Base-by-base conservation (phyloP, 2,329 filamentous ascomycete species). In the Biscogniauxia sp. region DNA sequence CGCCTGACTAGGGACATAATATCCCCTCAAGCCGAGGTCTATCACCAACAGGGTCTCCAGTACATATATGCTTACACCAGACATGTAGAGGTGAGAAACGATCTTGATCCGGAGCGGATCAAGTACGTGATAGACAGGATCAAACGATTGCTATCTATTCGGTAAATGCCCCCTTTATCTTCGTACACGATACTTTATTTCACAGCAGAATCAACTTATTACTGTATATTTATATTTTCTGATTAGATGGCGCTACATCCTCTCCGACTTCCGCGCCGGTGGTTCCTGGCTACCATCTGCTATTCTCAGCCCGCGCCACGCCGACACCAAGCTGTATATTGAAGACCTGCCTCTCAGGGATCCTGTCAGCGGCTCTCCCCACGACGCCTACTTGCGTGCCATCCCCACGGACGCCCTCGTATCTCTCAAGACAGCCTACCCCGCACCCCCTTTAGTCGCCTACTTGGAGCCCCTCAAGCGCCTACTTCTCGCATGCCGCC, bases 311-410 rank as follows among this genome's bases (percentile, higher is more conserved):
- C 59, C 65, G 19, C 67, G 69, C 4, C 72, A 76, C 32, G 66
- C 72, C 25, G 63, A 60, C 6, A 75, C 73, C 2, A 73, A 70
- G 57, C 65, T 82, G 2, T 69, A 75, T 20, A 72, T 82, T 55
- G 77, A 80, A 49, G 70, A 76, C 55, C 66, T 82, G 3, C 78
- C 79, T 0, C 66, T 81, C 5, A 69, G 71, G 45, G 73, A 77
- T 37, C 17, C 17, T 2, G 74, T 77, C 37, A 67, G 74, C 53
- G 68, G 67, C 19, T 68, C 75, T 19, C 66, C 70, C n/a, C 68
- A 70, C 20, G 72, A 77, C 51, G 66, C 72, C 1, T 79, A 79
- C 62, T 65, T 77, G 17, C 69, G 69, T 37, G 74, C 73, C 17
- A 77, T 79, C 23, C 78, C 79, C 1, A 68, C 75, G n/a, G 66